Percentiles rank a stretch among this genome's conserved stretches.
phyloP scores from a whole-genome alignment of 495 filamentous ascomycete genomes.

The Tuber microsphaerosporum region DNA sequence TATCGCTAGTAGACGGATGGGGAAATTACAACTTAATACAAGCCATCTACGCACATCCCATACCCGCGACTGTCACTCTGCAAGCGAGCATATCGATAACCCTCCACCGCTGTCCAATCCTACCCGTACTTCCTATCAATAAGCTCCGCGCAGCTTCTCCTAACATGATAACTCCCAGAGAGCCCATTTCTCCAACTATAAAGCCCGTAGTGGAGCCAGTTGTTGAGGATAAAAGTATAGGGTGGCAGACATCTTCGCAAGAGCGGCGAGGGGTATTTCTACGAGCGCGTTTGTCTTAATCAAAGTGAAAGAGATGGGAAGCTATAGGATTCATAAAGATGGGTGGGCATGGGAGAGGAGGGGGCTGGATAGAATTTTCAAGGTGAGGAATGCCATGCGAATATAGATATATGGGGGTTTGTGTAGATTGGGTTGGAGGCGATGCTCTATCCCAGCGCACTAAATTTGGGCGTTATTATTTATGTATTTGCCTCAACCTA shows the following conservation, averaged over 20 bases:
- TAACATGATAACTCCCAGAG: slow-evolving; percentile 16
- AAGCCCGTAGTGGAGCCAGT: too few species aligned
- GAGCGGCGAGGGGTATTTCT: too few species aligned
- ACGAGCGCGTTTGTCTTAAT: slow-evolving; percentile 26
- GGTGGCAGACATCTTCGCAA: too few species aligned
- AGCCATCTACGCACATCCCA: slow-evolving; percentile 29
- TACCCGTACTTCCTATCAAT: slow-evolving; percentile 27
- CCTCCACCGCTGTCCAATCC: slow-evolving; percentile 27
- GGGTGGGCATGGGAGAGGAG: slow-evolving; percentile 40
- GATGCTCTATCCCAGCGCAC: not conserved
- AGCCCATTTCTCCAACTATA: too few species aligned
- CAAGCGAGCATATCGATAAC: slow-evolving; percentile 19
- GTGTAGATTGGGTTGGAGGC: slow-evolving; percentile 8
- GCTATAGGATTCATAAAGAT: slow-evolving; percentile 30
- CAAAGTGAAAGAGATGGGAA: slow-evolving; percentile 26
- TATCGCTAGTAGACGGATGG: slow-evolving; percentile 5
- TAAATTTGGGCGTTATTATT: not conserved
- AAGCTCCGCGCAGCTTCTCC: slow-evolving; percentile 27
- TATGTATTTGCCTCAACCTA: not conserved
- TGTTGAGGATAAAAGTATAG: too few species aligned
- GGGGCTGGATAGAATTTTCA: slow-evolving; percentile 36
- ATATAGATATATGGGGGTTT: not conserved
- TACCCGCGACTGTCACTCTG: slow-evolving; percentile 10
- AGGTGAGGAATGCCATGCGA: not conserved
- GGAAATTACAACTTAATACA: slow-evolving; percentile 26